Base-by-base conservation (phyloP, 805 yeast species). In the Hanseniaspora guilliermondii region DNA sequence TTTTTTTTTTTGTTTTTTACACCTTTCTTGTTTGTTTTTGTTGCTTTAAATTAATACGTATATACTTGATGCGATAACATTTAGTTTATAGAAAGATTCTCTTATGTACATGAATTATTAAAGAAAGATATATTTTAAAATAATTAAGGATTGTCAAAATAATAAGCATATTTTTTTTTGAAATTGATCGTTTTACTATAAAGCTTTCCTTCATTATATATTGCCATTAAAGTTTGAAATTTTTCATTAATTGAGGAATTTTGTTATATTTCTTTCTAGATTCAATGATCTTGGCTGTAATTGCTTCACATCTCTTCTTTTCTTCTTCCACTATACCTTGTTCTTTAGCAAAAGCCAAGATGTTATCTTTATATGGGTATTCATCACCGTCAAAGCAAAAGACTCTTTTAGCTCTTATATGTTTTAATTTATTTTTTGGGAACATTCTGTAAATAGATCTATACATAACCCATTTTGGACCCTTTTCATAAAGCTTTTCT, bases 401-500 rank as follows among this genome's bases (percentile, higher is more conserved):
- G 58, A 93, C 74, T 65, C 99, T 79, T 27, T 80, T 91, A 63
- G 93, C 68, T 67, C 98, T 80, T 14, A 73, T 70, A 62, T 82
- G 77, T 68, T 97, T 79, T 59, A 83, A 77, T 62, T 82, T 81
- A 68, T 93, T 91, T 71, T 87, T 89, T 42, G 98, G 98, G 55
- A 93, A 75, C 99, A 93, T 93, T 55, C 94, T 95, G 58, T 87
- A 82, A 6, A 93, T 98, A 1, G 99, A 97, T 61, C 84, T 79
- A 62, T 70, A 78, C 62, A 93, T 72, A 12, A 89, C 71, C 68
- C 93, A 97, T n/a, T 87, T 82, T 61, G 80, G 85, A 7, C 99
- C 98, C 62, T 83, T 80, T 65, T 88, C 82, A 47, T 73, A 78
- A 39, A 80, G 78, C 68, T 89, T 70, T 58, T 78, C 81, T 55